These are phyloP conservation scores for Clausena lansium DNA, from an alignment of 345 rosid species.

Conservation along the genomic window DNA sequence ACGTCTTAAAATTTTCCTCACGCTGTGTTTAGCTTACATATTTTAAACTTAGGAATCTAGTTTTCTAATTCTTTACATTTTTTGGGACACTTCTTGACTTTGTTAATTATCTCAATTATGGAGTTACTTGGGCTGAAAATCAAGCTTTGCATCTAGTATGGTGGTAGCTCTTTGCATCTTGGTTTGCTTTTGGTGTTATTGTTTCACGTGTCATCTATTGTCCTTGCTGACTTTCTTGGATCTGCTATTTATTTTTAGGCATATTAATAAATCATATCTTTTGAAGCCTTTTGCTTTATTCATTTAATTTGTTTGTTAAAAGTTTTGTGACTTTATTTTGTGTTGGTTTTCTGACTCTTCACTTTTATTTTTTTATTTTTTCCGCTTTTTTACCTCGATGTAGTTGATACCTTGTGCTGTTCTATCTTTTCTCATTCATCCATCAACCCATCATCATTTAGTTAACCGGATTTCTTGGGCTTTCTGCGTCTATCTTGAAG, in stretches of 20 bases:
- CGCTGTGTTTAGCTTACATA: background rate
- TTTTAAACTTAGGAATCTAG: background rate
- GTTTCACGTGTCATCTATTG: background rate
- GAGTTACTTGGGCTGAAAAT: background rate
- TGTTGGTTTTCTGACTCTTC: background rate
- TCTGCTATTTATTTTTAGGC: background rate
- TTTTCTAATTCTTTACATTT: background rate
- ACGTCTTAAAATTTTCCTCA: background rate
- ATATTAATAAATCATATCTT: background rate
- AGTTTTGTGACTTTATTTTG: background rate
- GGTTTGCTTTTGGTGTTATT: background rate
- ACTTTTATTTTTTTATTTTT: background rate
- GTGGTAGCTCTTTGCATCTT: background rate
- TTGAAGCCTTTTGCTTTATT: background rate
- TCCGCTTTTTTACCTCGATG: background rate
- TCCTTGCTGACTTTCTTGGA: background rate
- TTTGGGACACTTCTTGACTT: background rate
- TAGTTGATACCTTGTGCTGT: conserved; percentile 76
- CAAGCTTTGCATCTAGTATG: background rate
- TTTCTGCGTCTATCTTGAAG: conserved; percentile 90
- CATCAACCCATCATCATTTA: conserved; percentile 65
- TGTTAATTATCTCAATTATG: background rate
- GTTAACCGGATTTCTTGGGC: conserved; percentile 79
- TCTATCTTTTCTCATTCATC: conserved; percentile 64
- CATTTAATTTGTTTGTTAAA: background rate